A percentile compares a stretch with the other conserved stretches of the same genome.
Evolutionary conservation across 2,329 filamentous ascomycete species (phyloP).

Genomic region (Trichophyton equinum): DNA sequence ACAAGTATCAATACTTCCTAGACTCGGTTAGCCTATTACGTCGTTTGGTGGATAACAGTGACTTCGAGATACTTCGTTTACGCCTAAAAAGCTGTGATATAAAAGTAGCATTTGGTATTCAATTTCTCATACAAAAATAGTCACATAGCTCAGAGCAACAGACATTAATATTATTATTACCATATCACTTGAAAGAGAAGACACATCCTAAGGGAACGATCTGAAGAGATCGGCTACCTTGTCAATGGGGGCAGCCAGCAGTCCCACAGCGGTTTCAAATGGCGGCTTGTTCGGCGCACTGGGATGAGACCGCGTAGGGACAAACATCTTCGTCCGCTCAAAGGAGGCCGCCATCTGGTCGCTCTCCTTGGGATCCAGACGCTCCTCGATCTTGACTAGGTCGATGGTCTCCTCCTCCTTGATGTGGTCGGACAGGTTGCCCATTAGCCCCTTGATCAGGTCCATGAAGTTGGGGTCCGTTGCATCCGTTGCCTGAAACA

Average conservation of each 20-base stretch:
- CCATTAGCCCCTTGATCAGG: constrained; percentile 35
- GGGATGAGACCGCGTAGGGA: constrained; percentile 42
- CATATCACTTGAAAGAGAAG: neutral
- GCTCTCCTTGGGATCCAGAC: constrained; percentile 26
- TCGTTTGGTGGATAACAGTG: neutral
- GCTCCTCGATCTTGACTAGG: constrained; percentile 37
- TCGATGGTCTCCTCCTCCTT: constrained; percentile 41
- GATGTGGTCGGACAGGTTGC: constrained; percentile 36
- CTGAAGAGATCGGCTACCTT: constrained; percentile 43
- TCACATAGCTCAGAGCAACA: no score
- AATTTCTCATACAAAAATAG: no score
- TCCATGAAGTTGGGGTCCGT: constrained; percentile 33
- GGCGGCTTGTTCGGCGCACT: constrained; percentile 40
- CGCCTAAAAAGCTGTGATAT: neutral
- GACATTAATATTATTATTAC: no score
- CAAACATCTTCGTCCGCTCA: constrained; percentile 41
- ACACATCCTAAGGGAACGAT: constrained; percentile 35
- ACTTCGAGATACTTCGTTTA: neutral
- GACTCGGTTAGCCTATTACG: neutral
- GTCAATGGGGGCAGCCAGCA: constrained; percentile 47
- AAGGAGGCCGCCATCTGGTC: constrained; percentile 35
- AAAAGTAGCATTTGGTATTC: neutral
- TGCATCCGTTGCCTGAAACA: constrained; percentile 37
- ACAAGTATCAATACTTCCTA: neutral
- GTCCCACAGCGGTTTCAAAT: constrained; percentile 43